Conservation (phyloP, 306 rosid species). For the Styphnolobium japonicum region DNA sequence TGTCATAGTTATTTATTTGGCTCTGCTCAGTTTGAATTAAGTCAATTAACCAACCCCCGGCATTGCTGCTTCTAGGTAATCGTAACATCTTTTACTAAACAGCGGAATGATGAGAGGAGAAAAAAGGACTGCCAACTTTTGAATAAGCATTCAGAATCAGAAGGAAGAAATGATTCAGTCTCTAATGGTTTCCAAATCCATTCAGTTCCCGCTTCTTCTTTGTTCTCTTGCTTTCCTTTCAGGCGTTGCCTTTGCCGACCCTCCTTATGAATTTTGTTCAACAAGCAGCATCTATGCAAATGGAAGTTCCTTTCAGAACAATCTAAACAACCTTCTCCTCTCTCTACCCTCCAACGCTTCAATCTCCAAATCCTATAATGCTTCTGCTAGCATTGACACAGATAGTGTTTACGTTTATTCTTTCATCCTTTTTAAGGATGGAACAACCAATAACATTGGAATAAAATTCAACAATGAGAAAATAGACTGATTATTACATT, state of each 20-base stretch:
- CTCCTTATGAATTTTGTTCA: slow-evolving; percentile 39
- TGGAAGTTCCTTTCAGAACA: slow-evolving; percentile 21
- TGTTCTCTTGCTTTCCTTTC: slow-evolving; percentile 18
- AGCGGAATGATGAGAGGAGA: background rate
- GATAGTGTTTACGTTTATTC: slow-evolving; percentile 17
- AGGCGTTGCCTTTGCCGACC: slow-evolving; percentile 30
- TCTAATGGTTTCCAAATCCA: background rate
- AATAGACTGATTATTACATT: background rate
- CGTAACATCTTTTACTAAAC: background rate
- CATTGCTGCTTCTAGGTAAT: slow-evolving; percentile 10
- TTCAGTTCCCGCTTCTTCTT: slow-evolving; percentile 24
- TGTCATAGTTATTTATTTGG: background rate
- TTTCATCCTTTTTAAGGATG: background rate
- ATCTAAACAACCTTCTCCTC: slow-evolving; percentile 24
- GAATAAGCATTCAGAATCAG: background rate
- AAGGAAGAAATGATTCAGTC: slow-evolving; percentile 13
- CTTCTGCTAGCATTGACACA: slow-evolving; percentile 30
- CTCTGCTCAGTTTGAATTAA: background rate
- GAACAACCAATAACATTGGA: background rate
- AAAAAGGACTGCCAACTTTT: background rate
- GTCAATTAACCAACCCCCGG: too few species aligned
- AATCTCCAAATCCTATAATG: slow-evolving; percentile 23
- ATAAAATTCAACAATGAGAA: background rate
- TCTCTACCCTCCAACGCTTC: slow-evolving; percentile 36
- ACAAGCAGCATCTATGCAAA: slow-evolving; percentile 10